These are phyloP conservation scores for Violaceomyces palustris DNA, from an alignment of 1,284 basidiomycete genomes.

Conservation along the genomic window DNA sequence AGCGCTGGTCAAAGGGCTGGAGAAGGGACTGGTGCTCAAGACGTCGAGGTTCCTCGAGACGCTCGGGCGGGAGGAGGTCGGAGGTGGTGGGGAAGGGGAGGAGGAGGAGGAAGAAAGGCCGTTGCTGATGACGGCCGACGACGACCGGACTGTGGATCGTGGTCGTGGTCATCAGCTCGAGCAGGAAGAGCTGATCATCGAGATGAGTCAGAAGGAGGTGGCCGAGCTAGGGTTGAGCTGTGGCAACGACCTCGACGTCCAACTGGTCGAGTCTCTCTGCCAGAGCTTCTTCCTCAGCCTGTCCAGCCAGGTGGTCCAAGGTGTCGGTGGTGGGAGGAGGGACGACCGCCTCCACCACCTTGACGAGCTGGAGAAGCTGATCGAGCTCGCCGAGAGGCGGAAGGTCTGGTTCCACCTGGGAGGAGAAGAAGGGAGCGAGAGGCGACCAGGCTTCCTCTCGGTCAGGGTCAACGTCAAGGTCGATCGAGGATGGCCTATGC, in stretches of 20 bases:
- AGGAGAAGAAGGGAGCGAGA: neutral
- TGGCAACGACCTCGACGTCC: constrained; percentile 20
- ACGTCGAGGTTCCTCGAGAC: constrained; percentile 20
- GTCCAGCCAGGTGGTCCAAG: too few species aligned
- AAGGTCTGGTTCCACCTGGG: neutral
- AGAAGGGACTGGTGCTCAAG: too few species aligned
- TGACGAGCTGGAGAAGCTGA: constrained; percentile 7
- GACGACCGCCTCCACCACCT: too few species aligned
- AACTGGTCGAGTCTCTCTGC: constrained; percentile 16
- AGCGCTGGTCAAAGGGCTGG: constrained; percentile 19
- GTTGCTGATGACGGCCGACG: constrained; percentile 8
- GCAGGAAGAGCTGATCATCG: neutral
- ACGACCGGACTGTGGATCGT: constrained; percentile 2
- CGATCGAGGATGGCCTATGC: constrained; percentile 11
- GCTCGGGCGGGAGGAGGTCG: neutral
- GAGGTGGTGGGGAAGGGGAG: neutral
- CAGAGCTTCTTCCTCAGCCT: too few species aligned
- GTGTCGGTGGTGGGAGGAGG: too few species aligned
- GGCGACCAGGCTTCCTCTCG: neutral
- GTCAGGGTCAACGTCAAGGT: too few species aligned
- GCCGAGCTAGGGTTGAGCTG: constrained; percentile 23
- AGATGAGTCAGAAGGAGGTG: constrained; percentile 15
- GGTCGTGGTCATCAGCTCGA: constrained; percentile 4
- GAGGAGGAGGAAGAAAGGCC: neutral
- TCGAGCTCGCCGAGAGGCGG: neutral